Conservation (phyloP, 352 stramenopile species). For the Elongisporangium anandrum region DNA sequence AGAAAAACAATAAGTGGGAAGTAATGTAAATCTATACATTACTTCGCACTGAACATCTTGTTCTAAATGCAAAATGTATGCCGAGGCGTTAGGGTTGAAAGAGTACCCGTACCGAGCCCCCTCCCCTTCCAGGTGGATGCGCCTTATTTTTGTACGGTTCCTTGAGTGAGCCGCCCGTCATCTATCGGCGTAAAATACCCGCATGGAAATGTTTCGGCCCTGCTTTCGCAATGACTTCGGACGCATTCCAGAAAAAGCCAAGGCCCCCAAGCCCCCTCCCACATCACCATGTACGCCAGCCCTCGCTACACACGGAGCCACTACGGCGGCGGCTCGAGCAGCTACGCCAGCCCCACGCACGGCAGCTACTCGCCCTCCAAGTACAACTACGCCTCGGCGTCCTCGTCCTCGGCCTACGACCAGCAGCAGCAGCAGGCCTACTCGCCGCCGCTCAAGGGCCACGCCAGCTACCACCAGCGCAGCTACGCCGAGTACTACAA, state of each 20-base stretch:
- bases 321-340: slow-evolving; percentile 18
- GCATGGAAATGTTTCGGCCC: too few species aligned
- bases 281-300: slow-evolving; percentile 24
- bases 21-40: slow-evolving; percentile 1
- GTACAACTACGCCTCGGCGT: slow-evolving; percentile 12
- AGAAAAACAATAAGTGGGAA: too few species aligned
- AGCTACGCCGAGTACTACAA: slow-evolving; percentile 41
- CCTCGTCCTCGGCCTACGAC: not conserved
- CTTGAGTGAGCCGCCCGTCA: not conserved
- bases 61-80: not conserved
- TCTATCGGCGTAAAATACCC: slow-evolving; percentile 1
- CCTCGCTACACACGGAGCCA: slow-evolving; percentile 34
- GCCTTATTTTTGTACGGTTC: too few species aligned
- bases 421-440: slow-evolving; percentile 12
- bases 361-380: slow-evolving; percentile 22
- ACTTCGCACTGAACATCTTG: slow-evolving; percentile 5
- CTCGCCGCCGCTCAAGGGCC: slow-evolving; percentile 31
- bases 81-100: too few species aligned
- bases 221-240: too few species aligned
- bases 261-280: too few species aligned
- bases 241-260: too few species aligned
- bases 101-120: too few species aligned
- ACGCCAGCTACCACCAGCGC: slow-evolving; percentile 11
- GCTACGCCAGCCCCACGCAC: slow-evolving; percentile 19
- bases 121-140: too few species aligned